Evolutionary conservation across 768 basidiomycete genomes (phyloP).

Genomic region (Trametes meyenii): DNA sequence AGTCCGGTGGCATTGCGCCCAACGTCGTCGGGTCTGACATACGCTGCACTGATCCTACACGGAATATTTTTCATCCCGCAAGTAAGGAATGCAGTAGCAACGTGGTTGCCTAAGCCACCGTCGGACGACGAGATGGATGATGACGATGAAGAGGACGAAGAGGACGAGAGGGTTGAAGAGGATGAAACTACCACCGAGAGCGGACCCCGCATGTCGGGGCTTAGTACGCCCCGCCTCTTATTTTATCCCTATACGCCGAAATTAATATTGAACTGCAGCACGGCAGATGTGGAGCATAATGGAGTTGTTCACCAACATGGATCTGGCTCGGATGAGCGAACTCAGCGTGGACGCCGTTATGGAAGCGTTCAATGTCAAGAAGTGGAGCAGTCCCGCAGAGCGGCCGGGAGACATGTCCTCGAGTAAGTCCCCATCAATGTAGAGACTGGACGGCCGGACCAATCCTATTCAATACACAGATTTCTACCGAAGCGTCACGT

Average conservation of each 20-base stretch:
- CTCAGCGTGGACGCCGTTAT: conserved; percentile 57
- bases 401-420: conserved; percentile 47
- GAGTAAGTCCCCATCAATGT: conserved; percentile 33
- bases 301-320: conserved; percentile 72
- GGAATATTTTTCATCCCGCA: conserved; percentile 73
- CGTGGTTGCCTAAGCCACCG: conserved; percentile 38
- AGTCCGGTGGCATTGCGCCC: conserved; percentile 78
- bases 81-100: conserved; percentile 50
- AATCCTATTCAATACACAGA: conserved; percentile 37
- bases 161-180: too few species aligned
- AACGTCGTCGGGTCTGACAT: conserved; percentile 49
- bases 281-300: conserved; percentile 57
- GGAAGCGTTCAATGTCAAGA: conserved; percentile 46
- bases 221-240: conserved; percentile 37
- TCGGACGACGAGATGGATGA: conserved; percentile 15
- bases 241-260: background rate
- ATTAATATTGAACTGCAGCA: conserved; percentile 36
- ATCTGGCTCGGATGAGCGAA: conserved; percentile 60
- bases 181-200: conserved; percentile 18
- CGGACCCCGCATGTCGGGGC: conserved; percentile 35
- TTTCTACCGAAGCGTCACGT: conserved; percentile 49
- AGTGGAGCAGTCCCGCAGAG: conserved; percentile 40
- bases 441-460: conserved; percentile 4
- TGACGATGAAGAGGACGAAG: background rate
- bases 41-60: conserved; percentile 67